Base-by-base conservation (phyloP, 2,329 filamentous ascomycete species). In the Aspergillus tubingensis region DNA sequence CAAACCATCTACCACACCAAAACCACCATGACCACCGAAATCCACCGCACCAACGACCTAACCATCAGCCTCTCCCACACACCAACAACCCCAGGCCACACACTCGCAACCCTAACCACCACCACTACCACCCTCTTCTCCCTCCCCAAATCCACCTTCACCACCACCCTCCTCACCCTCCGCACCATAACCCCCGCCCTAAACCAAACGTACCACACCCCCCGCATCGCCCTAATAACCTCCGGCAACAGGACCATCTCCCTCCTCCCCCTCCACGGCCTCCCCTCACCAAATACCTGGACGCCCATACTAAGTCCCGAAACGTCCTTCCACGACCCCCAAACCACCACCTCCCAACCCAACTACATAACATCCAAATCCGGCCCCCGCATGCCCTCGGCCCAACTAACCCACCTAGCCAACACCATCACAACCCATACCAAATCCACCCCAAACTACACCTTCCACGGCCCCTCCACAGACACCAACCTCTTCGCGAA, bases 201-300 rank as follows among this genome's bases (percentile, higher is more conserved):
- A 21, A 25, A 15, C 3, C 36, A n/a, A 19, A 3, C 15, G 7
- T 21, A 52, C 38, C 23, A 19, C 7, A 38, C 43, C 11, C 15
- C 27, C 8, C 55, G 47, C 48, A 27, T 13, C 38, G 55, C 55
- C 17, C 38, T 58, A 19, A 51, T 58, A 11, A 58, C 55, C 10
- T 41, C 32, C 8, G 55, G 55, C 5, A 17, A 21, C 8, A 21
- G 5, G 23, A 36, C 10, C 25, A 5, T 58, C 13, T 51, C 55
- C 8, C 15, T 58, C 17, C 36, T 58, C 8, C 55, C 55, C 1
- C 55, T 58, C 30, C 55, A 51, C 38, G 55, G 55, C 55, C 36
- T 58, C 21, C 21, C 44, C 36, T n/a, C 38, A n/a, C 25, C 25
- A 27, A 27, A 27, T 7, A 39, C 23, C 21, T 58, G 55, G 55